Base-by-base conservation (phyloP, 2,329 filamentous ascomycete species). In the Penicillium crustosum region DNA sequence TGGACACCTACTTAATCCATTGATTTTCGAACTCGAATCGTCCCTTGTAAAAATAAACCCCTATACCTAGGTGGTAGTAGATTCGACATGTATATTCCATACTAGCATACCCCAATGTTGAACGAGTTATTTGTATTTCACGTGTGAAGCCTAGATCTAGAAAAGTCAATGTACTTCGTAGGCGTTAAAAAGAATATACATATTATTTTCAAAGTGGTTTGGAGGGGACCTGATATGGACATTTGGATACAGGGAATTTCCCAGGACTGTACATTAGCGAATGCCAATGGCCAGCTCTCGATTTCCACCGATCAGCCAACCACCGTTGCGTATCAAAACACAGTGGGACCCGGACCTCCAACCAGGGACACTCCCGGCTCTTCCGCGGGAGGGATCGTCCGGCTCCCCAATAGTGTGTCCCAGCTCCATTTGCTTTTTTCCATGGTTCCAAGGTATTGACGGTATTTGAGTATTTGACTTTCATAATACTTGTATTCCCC, bases 371-470 rank as follows among this genome's bases (percentile, higher is more conserved):
- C 23, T 60, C 57, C 63, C 57, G 51, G 55, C 9, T 36, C 49
- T 61, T 56, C 59, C 61, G 62, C 51, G 55, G 31, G 47, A 56
- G 35, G 57, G 61, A 63, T 63, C 59, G 59, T 44, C 60, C 38
- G 58, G 48, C 39, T 50, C 13, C 58, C 58, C 21, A 35, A 51
- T 35, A 39, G 44, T 42, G 42, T 45, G 3, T 25, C 25, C 45
- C 48, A 31, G 19, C 43, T 41, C 49, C 33, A 44, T 47, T 38
- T n/a, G 25, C 6, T 25, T 25, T 25, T 25, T 25, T 25, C 25
- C 25, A 25, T 2, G 23, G 23, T 50, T n/a, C n/a, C n/a, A n/a
- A n/a, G 49, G 45, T 55, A 55, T 52, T 58, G 27, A 8, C n/a
- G n/a, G 25, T 27, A 27, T 27, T 27, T 1, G 25, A 13, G 45